Conservation (phyloP, 2,329 filamentous ascomycete species). For the Zymoseptoria brevis region DNA sequence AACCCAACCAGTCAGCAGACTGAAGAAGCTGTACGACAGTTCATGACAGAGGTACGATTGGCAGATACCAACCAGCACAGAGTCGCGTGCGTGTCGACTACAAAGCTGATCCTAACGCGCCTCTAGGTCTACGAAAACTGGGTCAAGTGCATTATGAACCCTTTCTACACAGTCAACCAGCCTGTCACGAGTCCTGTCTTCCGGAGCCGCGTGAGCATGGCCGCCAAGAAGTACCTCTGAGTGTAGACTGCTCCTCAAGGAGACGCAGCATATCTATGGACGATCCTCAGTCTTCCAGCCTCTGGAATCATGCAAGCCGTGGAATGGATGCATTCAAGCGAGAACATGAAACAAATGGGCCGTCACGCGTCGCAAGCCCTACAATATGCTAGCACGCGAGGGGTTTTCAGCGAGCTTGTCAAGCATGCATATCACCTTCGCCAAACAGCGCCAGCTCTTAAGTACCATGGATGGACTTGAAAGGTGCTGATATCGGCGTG, state of each 20-base stretch:
- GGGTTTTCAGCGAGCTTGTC: neutral
- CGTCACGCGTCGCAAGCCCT: neutral
- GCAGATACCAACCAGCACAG: neutral
- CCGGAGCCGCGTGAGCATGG: slow-evolving; percentile 68
- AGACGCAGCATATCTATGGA: neutral
- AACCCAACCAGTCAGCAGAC: slow-evolving; percentile 86
- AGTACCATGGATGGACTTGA: neutral
- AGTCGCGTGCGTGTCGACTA: neutral
- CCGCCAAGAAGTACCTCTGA: slow-evolving; percentile 63
- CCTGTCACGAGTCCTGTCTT: slow-evolving; percentile 84
- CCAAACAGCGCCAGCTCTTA: neutral
- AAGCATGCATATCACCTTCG: neutral
- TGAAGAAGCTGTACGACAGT: slow-evolving; percentile 90
- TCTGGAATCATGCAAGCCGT: neutral
- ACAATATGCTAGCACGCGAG: neutral
- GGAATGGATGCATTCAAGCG: neutral
- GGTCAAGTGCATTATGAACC: slow-evolving; percentile 95
- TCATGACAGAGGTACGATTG: slow-evolving; percentile 62
- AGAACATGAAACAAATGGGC: neutral
- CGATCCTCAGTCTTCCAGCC: neutral
- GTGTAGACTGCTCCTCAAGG: neutral
- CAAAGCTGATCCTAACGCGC: slow-evolving; percentile 5
- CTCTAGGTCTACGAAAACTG: slow-evolving; percentile 77
- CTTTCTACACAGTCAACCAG: slow-evolving; percentile 83
- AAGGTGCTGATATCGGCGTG: neutral